Conservation (phyloP, 2,329 filamentous ascomycete genomes). For the Teratosphaeria gauchensis region DNA sequence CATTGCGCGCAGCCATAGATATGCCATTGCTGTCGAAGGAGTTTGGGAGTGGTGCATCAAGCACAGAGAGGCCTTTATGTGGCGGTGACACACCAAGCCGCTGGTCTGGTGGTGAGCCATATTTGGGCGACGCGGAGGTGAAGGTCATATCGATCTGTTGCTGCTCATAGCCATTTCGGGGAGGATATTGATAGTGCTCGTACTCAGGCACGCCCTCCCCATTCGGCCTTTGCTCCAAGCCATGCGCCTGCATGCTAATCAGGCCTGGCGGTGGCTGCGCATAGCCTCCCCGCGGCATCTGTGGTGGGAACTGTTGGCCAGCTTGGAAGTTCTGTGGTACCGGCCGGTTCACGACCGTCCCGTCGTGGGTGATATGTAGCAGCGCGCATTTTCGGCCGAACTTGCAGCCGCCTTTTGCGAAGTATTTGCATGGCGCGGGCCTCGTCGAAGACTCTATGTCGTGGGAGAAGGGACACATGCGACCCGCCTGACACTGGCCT, state of each 20-base stretch:
- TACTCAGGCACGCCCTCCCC: conserved; percentile 15
- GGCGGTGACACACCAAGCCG: conserved; percentile 69
- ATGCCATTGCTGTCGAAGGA: conserved; percentile 96
- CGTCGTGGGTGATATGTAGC: conserved; percentile 89
- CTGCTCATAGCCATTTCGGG: conserved; percentile 18
- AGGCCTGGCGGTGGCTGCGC: conserved; percentile 21
- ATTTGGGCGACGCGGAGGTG: conserved; percentile 51
- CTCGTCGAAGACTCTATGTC: conserved; percentile 77
- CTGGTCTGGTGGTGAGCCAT: conserved; percentile 75
- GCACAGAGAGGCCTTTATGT: conserved; percentile 63
- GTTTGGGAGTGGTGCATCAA: conserved; percentile 84
- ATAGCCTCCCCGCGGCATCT: conserved; percentile 9
- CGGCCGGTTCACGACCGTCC: conserved; percentile 72
- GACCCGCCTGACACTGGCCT: conserved; percentile 90
- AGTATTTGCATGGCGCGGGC: conserved; percentile 92
- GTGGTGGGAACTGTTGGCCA: conserved; percentile 3
- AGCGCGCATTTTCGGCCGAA: conserved; percentile 97
- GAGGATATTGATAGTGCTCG: conserved; percentile 19
- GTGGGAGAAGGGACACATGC: conserved; percentile 92
- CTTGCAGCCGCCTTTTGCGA: conserved; percentile 99
- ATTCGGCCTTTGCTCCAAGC: conserved; percentile 20
- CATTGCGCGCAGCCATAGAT: conserved; percentile 81
- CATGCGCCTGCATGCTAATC: conserved; percentile 27
- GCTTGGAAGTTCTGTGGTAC: conserved; percentile 8
- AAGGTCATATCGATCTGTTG: conserved; percentile 46